Base-by-base conservation (phyloP, 2,329 filamentous ascomycete genomes). In the Dactylonectria estremocensis region DNA sequence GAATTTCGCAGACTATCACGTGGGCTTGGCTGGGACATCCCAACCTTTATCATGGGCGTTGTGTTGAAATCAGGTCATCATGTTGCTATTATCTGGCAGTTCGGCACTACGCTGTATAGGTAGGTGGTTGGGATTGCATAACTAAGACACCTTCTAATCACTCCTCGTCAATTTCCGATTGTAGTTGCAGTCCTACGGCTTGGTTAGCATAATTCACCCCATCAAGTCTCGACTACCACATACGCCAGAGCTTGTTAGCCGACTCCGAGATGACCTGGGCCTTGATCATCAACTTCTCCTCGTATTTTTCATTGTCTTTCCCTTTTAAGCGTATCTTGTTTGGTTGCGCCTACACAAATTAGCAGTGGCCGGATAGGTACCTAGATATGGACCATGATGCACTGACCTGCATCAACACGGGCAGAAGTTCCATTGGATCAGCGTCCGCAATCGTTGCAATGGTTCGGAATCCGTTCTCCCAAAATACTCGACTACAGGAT, bases 401-500 rank as follows among this genome's bases (percentile, higher is more conserved):
- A 52, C 83, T 72, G 75, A 90, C 90, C 85, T 93, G 91, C 83
- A 93, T 87, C 57, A 95, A 82, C n/a, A 95, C 82, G 7, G 92
- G 91, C 2, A 94, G 83, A 24, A 95, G 82, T 69, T 93, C 92
- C 67, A 86, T 86, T 0, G 90, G 86, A 67, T 92, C 87, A 1
- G 92, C 91, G 71, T 92, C 92, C 5, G 92, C 91, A 54, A 95
- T 83, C 3, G 88, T 85, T 40, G 90, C 89, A 31, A 94, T 82
- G 24, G 88, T 91, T 74, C 89, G 91, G 75, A 92, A 92, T 1
- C 93, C 93, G 77, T 92, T 94, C 64, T 95, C 93, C 85, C 92
- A 93, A 68, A 95, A 92, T 6, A 94, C 84, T 14, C 88, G 77
- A 4, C 81, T 83, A 24, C 28, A 10, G 11, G 5, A 55, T 16